A percentile compares a stretch with the other conserved stretches of the same genome.
phyloP scores from a whole-genome alignment of 305 asterid species.

The Plantago coronopus region DNA sequence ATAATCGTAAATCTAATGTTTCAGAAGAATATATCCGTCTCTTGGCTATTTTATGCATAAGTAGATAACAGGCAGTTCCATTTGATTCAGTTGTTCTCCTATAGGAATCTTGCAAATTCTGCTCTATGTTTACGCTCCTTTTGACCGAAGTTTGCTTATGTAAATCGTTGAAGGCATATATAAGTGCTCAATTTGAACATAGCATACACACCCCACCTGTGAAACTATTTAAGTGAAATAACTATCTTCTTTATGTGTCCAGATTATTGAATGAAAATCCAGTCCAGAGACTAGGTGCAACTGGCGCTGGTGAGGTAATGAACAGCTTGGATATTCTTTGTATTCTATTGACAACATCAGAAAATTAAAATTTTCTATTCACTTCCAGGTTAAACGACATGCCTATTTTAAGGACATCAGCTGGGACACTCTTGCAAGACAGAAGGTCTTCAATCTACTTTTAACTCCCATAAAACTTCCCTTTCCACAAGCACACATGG shows the following conservation, averaged over 20 bases:
- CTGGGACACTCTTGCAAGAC: conserved; percentile 92
- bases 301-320: conserved; percentile 84
- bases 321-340: conserved; percentile 20
- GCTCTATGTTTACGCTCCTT: neutral
- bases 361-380: conserved; percentile 18
- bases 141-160: neutral
- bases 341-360: conserved; percentile 12
- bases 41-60: neutral
- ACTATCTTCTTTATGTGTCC: conserved; percentile 25
- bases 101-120: no score
- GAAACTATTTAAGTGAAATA: conserved; percentile 17
- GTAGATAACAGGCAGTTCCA: neutral
- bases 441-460: conserved; percentile 57
- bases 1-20: neutral
- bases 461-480: conserved; percentile 18
- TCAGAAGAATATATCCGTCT: conserved; percentile 9
- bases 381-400: conserved; percentile 73
- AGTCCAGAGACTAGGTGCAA: conserved; percentile 87
- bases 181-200: no score
- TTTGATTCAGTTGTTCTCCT: neutral
- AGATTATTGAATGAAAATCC: conserved; percentile 90
- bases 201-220: neutral
- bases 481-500: conserved; percentile 1
- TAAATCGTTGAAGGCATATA: neutral
- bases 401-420: conserved; percentile 71